Evolutionary conservation across 768 basidiomycete species (phyloP), one percentile per base, ranked within the genome.

Genomic region (Hypsizygus marmoreus): DNA sequence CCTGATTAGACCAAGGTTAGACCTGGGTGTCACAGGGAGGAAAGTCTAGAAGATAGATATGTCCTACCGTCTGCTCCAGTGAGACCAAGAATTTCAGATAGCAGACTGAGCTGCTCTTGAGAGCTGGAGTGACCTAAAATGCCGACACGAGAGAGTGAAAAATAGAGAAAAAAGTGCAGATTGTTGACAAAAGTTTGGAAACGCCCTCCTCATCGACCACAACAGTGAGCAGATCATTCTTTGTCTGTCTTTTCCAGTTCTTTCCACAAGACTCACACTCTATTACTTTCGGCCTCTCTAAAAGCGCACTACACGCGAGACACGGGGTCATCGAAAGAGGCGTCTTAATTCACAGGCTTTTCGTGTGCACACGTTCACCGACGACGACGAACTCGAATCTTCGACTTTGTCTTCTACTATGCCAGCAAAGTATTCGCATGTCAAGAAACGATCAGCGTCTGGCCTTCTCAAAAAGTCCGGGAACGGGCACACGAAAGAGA

Each of bases 381-480:
- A n/a, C n/a, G n/a, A n/a, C n/a, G n/a, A n/a, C 28, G 20, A 37
- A 28, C 45, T 40, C 33, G 28, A n/a, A 28, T 40, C 28, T 43
- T 45, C n/a, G 26, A 44, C 42, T 46, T n/a, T 13, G 10, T 43
- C 38, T 23, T 9, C 45, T 23, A 59, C 43, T 3, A 86, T 86
- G 84, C 82, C 84, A 13, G 77, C 82, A 25, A 86, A 86, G 58
- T 86, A 86, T 65, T 86, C 84, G 19, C 84, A 86, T 65, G 79
- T 83, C n/a, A 85, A 84, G 71, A 86, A 84, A 59, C 67, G 81
- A 36, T 68, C 79, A 6, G 70, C 72, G 0, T 69, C 73, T 6
- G 73, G 78, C 12, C 60, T 73, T 11, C 68, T 74, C 58, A 77
- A 75, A 57, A 82, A 79, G 55, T 59, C 60, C 36, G 65, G 61